Evolutionary conservation across 768 basidiomycete species (phyloP).

Genomic region (Pholiota molesta): DNA sequence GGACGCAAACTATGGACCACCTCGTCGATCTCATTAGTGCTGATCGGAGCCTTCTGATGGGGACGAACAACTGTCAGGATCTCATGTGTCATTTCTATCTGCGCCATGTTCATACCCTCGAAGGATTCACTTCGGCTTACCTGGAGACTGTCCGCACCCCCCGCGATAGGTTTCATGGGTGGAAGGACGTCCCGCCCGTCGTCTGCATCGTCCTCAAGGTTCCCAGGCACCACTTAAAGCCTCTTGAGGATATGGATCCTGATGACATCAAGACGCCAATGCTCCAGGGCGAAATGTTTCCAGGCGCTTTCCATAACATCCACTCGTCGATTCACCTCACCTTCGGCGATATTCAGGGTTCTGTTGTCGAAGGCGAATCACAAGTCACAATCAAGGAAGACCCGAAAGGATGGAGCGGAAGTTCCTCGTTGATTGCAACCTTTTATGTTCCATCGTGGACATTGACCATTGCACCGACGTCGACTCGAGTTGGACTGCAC

Average conservation of each 20-base stretch:
- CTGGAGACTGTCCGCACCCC: slow-evolving; percentile 10
- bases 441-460: slow-evolving; percentile 37
- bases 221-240: slow-evolving; percentile 33
- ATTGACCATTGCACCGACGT: slow-evolving; percentile 25
- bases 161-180: slow-evolving; percentile 32
- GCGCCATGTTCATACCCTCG: slow-evolving; percentile 27
- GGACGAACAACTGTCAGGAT: slow-evolving; percentile 39
- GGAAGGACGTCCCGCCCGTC: slow-evolving; percentile 38
- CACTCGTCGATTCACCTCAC: slow-evolving; percentile 35
- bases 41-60: slow-evolving; percentile 28
- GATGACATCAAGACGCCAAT: slow-evolving; percentile 29
- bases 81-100: slow-evolving; percentile 39
- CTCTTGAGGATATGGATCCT: slow-evolving; percentile 26
- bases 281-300: slow-evolving; percentile 36
- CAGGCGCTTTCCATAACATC: slow-evolving; percentile 30
- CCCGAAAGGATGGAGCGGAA: slow-evolving; percentile 31
- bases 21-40: slow-evolving; percentile 29
- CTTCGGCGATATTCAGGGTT: slow-evolving; percentile 31
- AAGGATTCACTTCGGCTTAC: slow-evolving; percentile 10
- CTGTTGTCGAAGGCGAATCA: slow-evolving; percentile 8
- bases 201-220: slow-evolving; percentile 39
- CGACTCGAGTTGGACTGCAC: slow-evolving; percentile 28
- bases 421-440: slow-evolving; percentile 36
- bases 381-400: slow-evolving; percentile 34
- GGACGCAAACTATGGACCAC: slow-evolving; percentile 42